phyloP scores from a whole-genome alignment of 163 green algal genomes.

The Chlorella variabilis region DNA sequence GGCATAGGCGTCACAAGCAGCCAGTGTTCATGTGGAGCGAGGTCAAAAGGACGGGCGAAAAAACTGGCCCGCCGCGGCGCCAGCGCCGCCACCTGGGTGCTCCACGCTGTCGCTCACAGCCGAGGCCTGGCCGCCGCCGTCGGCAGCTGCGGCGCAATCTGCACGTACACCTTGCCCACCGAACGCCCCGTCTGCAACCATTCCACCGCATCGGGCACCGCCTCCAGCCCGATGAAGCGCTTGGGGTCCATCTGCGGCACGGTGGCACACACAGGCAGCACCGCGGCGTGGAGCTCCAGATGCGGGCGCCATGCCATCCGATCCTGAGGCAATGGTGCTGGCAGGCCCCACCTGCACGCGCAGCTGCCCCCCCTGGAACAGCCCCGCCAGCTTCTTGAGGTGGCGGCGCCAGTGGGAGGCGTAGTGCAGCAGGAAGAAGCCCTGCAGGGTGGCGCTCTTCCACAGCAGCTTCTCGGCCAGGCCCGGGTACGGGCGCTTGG shows the following conservation, averaged over 20 bases:
- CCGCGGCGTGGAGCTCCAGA: too few relatives aligned
- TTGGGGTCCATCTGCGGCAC: slow-evolving; percentile 60
- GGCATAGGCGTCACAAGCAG: too few relatives aligned
- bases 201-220: slow-evolving; percentile 80
- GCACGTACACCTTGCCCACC: slow-evolving; percentile 69
- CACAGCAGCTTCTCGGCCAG: slow-evolving; percentile 86
- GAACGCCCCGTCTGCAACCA: slow-evolving; percentile 80
- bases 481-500: slow-evolving; percentile 56
- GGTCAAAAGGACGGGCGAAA: too few relatives aligned
- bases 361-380: slow-evolving; percentile 65
- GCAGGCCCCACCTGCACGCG: slow-evolving; percentile 61
- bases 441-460: slow-evolving; percentile 68
- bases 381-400: slow-evolving; percentile 64
- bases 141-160: neutral
- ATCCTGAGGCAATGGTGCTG: too few relatives aligned
- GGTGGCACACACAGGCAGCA: too few relatives aligned
- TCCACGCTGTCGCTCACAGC: too few relatives aligned
- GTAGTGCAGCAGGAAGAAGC: slow-evolving; percentile 91
- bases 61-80: too few relatives aligned
- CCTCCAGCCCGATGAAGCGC: slow-evolving; percentile 55
- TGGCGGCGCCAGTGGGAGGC: slow-evolving; percentile 58
- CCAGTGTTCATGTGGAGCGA: too few relatives aligned
- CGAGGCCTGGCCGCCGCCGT: neutral
- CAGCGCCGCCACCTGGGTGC: too few relatives aligned
- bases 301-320: neutral